Conservation (phyloP, 306 rosid genomes). For the Erythrophleum fordii region DNA sequence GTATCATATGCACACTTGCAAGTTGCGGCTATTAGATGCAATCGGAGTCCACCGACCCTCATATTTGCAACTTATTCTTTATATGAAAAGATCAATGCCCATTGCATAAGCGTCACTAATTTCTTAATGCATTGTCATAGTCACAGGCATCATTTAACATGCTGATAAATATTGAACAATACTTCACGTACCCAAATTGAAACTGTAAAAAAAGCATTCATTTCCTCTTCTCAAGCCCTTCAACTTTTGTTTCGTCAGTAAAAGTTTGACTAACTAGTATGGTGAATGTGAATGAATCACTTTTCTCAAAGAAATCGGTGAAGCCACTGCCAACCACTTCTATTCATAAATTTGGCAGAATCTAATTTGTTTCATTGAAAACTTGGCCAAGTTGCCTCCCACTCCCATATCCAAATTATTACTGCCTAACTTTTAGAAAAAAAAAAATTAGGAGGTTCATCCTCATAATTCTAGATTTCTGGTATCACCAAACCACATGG, state of each 20-base stretch:
- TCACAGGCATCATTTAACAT: neutral
- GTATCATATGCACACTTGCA: neutral
- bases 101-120: neutral
- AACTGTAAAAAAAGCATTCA: neutral
- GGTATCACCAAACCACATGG: neutral
- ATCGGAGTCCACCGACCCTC: neutral
- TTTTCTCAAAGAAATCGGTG: slow-evolving; percentile 1
- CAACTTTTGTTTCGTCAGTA: neutral
- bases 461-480: neutral
- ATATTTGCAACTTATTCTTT: neutral
- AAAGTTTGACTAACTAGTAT: neutral
- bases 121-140: neutral
- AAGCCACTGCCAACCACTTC: neutral
- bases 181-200: neutral
- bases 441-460: neutral
- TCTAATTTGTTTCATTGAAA: neutral
- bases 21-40: slow-evolving; percentile 3
- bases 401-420: neutral
- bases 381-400: slow-evolving; percentile 16
- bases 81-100: neutral
- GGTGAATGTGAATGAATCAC: slow-evolving; percentile 12
- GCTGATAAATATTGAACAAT: neutral
- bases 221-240: neutral
- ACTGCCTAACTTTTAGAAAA: neutral
- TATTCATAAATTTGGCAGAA: neutral